phyloP scores from a whole-genome alignment of 164 flowering plant genomes.

The Pachysandra terminalis region DNA sequence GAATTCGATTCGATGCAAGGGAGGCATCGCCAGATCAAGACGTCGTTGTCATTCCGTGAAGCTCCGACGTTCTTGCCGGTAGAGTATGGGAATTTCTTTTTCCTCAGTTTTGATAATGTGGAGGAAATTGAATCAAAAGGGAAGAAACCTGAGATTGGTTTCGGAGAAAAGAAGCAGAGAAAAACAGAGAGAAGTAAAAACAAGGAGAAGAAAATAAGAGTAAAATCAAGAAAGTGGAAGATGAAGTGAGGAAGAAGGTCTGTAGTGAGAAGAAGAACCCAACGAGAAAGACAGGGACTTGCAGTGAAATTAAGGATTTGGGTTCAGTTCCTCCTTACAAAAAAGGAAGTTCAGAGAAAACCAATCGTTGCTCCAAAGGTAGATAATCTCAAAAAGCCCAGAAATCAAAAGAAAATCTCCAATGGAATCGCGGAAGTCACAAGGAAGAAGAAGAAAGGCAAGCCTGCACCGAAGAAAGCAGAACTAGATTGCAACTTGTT shows the following conservation, averaged over 20 bases:
- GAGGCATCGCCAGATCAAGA: constrained; percentile 24
- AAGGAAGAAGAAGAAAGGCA: constrained; percentile 20
- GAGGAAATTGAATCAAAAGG: constrained; percentile 16
- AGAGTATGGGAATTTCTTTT: too few relatives aligned
- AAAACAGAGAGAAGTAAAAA: too few relatives aligned
- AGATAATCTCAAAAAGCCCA: constrained; percentile 13
- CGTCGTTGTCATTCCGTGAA: too few relatives aligned
- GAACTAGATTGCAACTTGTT: constrained; percentile 28
- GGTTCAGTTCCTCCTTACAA: too few relatives aligned
- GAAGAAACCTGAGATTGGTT: constrained; percentile 17
- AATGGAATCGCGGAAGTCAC: constrained; percentile 7
- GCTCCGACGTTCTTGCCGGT: too few relatives aligned
- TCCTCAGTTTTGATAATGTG: too few relatives aligned
- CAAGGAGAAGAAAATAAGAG: background rate
- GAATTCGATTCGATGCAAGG: constrained; percentile 10
- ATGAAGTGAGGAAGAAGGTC: constrained; percentile 1
- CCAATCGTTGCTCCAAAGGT: too few relatives aligned
- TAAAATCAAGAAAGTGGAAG: background rate
- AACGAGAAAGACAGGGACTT: background rate
- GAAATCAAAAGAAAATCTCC: too few relatives aligned
- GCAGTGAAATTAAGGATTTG: background rate
- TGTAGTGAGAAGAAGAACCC: constrained; percentile 10
- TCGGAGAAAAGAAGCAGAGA: too few relatives aligned
- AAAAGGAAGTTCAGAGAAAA: too few relatives aligned
- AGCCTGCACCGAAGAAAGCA: constrained; percentile 1